Evolutionary conservation across 2,329 filamentous ascomycete species (phyloP).

Genomic region (Pseudocercospora crystallina): DNA sequence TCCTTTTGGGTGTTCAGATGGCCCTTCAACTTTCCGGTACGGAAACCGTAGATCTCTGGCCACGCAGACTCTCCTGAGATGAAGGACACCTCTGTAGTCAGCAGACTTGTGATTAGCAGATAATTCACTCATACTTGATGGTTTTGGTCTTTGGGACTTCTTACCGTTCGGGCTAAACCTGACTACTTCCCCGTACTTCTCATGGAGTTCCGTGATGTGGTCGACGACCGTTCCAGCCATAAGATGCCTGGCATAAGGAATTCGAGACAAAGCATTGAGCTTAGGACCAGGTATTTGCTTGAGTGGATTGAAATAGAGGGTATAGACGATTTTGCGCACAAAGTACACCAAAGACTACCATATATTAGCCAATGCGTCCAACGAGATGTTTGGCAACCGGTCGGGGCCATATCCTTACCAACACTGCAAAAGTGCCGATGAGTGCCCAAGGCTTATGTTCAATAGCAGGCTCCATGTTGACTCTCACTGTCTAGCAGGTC

Average conservation of each 20-base stretch:
- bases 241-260: slow-evolving; percentile 28
- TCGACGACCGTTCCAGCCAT: slow-evolving; percentile 26
- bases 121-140: too few species aligned
- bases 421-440: slow-evolving; percentile 13
- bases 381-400: neutral
- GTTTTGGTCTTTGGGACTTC: too few species aligned
- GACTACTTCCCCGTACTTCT: slow-evolving; percentile 44
- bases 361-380: neutral
- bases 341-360: slow-evolving; percentile 15
- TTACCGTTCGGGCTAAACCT: slow-evolving; percentile 38
- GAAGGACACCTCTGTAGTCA: slow-evolving; percentile 40
- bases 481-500: too few species aligned
- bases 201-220: slow-evolving; percentile 46
- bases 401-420: slow-evolving; percentile 8
- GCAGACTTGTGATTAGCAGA: slow-evolving; percentile 33
- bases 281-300: slow-evolving; percentile 46
- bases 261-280: slow-evolving; percentile 25
- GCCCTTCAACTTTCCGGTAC: slow-evolving; percentile 37
- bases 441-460: slow-evolving; percentile 10
- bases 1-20: slow-evolving; percentile 39
- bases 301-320: slow-evolving; percentile 45
- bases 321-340: slow-evolving; percentile 34
- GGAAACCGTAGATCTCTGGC: slow-evolving; percentile 45
- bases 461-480: slow-evolving; percentile 5
- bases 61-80: slow-evolving; percentile 45